Conservation (phyloP, 2,329 filamentous ascomycete genomes). For the Blastomyces parvus region DNA sequence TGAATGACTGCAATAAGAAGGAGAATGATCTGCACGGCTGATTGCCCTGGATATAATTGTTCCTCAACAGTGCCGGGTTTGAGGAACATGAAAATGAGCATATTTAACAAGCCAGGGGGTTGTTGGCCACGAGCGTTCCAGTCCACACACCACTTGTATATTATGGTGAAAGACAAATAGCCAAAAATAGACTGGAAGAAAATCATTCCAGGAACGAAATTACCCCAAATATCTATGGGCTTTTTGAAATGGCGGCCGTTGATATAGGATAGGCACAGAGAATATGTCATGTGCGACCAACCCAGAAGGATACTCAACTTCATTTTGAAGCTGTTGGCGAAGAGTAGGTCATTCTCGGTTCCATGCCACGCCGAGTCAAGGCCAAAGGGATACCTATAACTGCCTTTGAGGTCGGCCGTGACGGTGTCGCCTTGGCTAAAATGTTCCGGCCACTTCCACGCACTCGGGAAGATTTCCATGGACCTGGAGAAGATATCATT, state of each 20-base stretch:
- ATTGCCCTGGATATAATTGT: slow-evolving; percentile 69
- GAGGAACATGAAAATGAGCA: slow-evolving; percentile 99
- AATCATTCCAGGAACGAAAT: slow-evolving; percentile 96
- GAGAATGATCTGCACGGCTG: slow-evolving; percentile 62
- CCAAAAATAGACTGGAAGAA: slow-evolving; percentile 99
- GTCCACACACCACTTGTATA: slow-evolving; percentile 95
- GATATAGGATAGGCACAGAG: slow-evolving; percentile 81
- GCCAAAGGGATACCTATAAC: slow-evolving; percentile 89
- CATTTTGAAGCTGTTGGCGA: slow-evolving; percentile 99
- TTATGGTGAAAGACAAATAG: slow-evolving; percentile 83
- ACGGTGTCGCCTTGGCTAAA: slow-evolving; percentile 59
- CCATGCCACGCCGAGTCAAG: slow-evolving; percentile 96
- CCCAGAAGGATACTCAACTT: slow-evolving; percentile 97
- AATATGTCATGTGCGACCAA: slow-evolving; percentile 99
- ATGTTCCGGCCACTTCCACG: slow-evolving; percentile 72
- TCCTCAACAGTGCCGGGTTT: slow-evolving; percentile 63
- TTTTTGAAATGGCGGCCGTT: slow-evolving; percentile 93
- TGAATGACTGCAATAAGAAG: slow-evolving; percentile 74
- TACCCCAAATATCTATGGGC: slow-evolving; percentile 91
- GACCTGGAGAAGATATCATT: slow-evolving; percentile 96
- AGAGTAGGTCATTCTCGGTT: slow-evolving; percentile 87
- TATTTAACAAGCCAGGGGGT: slow-evolving; percentile 87
- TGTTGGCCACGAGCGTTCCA: slow-evolving; percentile 60
- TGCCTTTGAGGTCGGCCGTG: slow-evolving; percentile 56
- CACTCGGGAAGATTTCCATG: slow-evolving; percentile 76